A percentile compares a stretch with the other conserved stretches of the same genome.
Evolutionary conservation across 495 filamentous ascomycete genomes (phyloP).

Genomic region (Trichocladium uniseriatum): DNA sequence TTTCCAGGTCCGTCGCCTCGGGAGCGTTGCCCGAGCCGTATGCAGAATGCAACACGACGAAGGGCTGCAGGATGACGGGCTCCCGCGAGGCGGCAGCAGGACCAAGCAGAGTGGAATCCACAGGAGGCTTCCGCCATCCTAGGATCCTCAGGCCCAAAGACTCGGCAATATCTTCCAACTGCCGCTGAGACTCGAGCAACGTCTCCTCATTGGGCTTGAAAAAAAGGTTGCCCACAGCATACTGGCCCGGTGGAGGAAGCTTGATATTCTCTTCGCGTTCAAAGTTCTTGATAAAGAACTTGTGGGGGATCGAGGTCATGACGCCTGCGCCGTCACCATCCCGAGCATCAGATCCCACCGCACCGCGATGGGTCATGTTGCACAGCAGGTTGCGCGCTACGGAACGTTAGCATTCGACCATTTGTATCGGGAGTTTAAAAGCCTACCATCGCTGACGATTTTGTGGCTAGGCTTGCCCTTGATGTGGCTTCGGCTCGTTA

Average conservation of each 20-base stretch:
- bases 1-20: constrained; percentile 62
- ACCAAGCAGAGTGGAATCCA: constrained; percentile 85
- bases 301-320: constrained; percentile 99
- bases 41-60: constrained; percentile 77
- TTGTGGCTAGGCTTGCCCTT: constrained; percentile 98
- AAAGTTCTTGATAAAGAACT: constrained; percentile 98
- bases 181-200: constrained; percentile 73
- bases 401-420: neutral
- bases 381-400: constrained; percentile 86
- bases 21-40: constrained; percentile 85
- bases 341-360: constrained; percentile 93
- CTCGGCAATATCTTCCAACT: constrained; percentile 87
- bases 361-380: constrained; percentile 99
- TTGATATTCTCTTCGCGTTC: constrained; percentile 77
- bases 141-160: constrained; percentile 81
- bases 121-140: constrained; percentile 93
- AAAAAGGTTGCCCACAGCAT: constrained; percentile 96
- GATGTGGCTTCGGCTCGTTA: constrained; percentile 59
- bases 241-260: constrained; percentile 83
- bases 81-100: constrained; percentile 90
- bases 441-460: constrained; percentile 96
- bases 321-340: constrained; percentile 98
- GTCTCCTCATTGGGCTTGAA: constrained; percentile 93
- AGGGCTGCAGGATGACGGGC: constrained; percentile 90
- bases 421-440: neutral